Conservation (phyloP, 192 early-diverging fungal species). For the Spizellomyces punctatus region DNA sequence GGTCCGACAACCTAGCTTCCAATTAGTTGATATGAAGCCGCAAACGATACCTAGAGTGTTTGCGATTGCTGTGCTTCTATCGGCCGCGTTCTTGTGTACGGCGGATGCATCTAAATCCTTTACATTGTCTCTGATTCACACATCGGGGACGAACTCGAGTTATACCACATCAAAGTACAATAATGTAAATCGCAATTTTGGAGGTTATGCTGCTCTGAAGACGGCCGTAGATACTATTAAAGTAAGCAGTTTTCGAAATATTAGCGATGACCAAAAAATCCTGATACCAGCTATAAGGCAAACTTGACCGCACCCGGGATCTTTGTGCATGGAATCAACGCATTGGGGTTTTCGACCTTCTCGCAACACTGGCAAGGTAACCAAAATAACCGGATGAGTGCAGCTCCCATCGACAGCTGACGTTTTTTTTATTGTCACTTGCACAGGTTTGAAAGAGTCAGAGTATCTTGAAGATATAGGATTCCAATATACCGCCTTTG, state of each 20-base stretch:
- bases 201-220: conserved; percentile 13
- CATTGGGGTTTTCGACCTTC: conserved; percentile 13
- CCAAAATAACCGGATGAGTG: background rate
- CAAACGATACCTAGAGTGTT: too few species aligned
- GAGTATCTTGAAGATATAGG: conserved; percentile 8
- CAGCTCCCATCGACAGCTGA: too few species aligned
- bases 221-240: conserved; percentile 1
- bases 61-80: too few species aligned
- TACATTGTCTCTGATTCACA: background rate
- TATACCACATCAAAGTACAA: background rate
- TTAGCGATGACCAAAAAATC: background rate
- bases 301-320: conserved; percentile 1
- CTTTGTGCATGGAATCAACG: conserved; percentile 7
- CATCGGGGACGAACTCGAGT: background rate
- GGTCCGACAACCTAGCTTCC: too few species aligned
- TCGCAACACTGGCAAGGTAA: conserved; percentile 15
- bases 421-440: too few species aligned
- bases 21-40: too few species aligned
- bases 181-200: conserved; percentile 6
- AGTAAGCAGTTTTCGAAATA: conserved; percentile 5
- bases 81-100: too few species aligned
- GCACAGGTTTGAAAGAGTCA: conserved; percentile 6
- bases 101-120: background rate
- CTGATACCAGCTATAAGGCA: background rate
- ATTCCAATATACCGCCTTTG: conserved; percentile 20